Conservation (phyloP, 2,329 filamentous ascomycete species). For the Cladophialophora yegresii region DNA sequence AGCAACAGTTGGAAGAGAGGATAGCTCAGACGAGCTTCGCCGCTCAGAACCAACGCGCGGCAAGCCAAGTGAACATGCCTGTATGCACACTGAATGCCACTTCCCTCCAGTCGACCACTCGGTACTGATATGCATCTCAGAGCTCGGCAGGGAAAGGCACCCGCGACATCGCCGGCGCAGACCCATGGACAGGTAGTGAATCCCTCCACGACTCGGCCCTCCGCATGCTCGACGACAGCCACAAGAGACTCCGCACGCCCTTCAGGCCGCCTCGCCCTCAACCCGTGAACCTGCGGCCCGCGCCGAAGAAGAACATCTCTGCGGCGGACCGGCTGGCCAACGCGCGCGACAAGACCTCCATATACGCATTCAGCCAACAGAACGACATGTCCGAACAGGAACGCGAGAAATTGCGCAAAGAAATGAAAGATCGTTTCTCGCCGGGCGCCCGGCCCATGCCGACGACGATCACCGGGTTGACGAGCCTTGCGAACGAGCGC, state of each 20-base stretch:
- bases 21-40: conserved; percentile 59
- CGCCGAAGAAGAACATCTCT: conserved; percentile 48
- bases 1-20: conserved; percentile 59
- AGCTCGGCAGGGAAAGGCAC: conserved; percentile 68
- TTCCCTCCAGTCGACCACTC: not conserved
- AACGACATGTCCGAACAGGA: conserved; percentile 68
- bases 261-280: conserved; percentile 42
- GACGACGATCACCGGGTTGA: conserved; percentile 73
- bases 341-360: conserved; percentile 60
- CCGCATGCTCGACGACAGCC: conserved; percentile 71
- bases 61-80: conserved; percentile 57
- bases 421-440: conserved; percentile 78
- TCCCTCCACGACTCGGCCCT: conserved; percentile 71
- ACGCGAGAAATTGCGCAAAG: conserved; percentile 67
- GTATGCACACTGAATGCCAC: conserved; percentile 39
- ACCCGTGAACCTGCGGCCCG: conserved; percentile 51
- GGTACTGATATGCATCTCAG: conserved; percentile 35
- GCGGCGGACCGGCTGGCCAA: conserved; percentile 57
- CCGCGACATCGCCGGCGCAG: conserved; percentile 65
- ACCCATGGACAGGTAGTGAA: conserved; percentile 79
- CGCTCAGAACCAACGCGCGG: conserved; percentile 55
- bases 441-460: conserved; percentile 73
- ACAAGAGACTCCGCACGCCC: conserved; percentile 56
- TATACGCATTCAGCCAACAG: conserved; percentile 57
- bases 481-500: conserved; percentile 81